Evolutionary conservation across 352 stramenopile genomes (phyloP).

Genomic region (Pythium scleroteichum): DNA sequence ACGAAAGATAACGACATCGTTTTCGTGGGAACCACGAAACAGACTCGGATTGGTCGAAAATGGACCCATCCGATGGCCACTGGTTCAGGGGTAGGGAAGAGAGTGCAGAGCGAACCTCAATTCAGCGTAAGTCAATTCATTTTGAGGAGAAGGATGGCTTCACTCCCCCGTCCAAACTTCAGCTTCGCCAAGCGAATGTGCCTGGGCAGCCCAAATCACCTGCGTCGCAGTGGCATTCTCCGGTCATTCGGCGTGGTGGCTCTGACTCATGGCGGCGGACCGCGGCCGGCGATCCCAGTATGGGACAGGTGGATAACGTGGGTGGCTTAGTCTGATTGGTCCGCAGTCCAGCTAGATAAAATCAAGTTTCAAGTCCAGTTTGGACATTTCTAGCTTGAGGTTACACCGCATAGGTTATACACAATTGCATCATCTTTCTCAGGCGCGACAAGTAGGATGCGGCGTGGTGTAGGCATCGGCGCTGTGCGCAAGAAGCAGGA

Average conservation of each 20-base stretch:
- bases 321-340: too few relatives aligned
- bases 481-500: constrained; percentile 90
- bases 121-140: constrained; percentile 15
- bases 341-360: neutral
- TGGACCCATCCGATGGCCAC: neutral
- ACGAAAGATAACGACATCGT: constrained; percentile 16
- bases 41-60: constrained; percentile 55
- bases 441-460: constrained; percentile 5
- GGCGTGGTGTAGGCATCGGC: constrained; percentile 80
- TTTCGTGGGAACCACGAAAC: constrained; percentile 50
- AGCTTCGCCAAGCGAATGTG: too few relatives aligned
- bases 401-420: constrained; percentile 1
- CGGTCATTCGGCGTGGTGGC: too few relatives aligned
- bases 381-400: neutral
- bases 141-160: neutral
- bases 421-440: neutral
- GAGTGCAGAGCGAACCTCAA: neutral
- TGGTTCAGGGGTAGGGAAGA: constrained; percentile 21
- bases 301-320: too few relatives aligned
- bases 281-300: too few relatives aligned
- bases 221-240: too few relatives aligned
- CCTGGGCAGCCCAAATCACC: too few relatives aligned
- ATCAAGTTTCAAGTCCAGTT: neutral
- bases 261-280: too few relatives aligned
- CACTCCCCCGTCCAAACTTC: neutral